A percentile compares a stretch with the other conserved stretches of the same genome.
phyloP scores from a whole-genome alignment of 1,139 yeast genomes.

The Saccharomyces hybrid region DNA sequence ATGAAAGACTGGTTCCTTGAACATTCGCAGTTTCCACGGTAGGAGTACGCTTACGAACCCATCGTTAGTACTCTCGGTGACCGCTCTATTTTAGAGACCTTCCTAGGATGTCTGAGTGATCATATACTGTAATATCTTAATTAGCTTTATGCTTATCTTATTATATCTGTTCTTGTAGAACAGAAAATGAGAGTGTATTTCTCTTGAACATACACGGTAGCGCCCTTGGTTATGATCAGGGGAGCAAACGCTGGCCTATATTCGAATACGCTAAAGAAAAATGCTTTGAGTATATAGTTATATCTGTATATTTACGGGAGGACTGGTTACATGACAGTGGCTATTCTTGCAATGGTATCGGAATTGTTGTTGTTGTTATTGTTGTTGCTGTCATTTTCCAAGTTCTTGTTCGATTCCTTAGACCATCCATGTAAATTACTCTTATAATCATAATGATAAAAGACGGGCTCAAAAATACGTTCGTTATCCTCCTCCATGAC shows the following conservation, averaged over 20 bases:
- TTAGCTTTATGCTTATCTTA: background rate
- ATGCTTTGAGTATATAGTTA: background rate
- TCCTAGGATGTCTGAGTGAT: slow-evolving; percentile 56
- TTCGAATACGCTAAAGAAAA: background rate
- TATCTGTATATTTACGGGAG: background rate
- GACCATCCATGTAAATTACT: slow-evolving; percentile 32
- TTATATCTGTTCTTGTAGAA: no score
- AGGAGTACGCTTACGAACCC: slow-evolving; percentile 77
- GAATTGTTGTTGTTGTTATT: slow-evolving; percentile 5
- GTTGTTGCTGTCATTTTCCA: background rate
- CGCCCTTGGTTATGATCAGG: no score
- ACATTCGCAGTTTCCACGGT: slow-evolving; percentile 97
- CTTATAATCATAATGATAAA: slow-evolving; percentile 28
- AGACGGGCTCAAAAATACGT: slow-evolving; percentile 31
- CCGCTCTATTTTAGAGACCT: slow-evolving; percentile 52
- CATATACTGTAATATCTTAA: slow-evolving; percentile 5
- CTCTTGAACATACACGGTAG: no score
- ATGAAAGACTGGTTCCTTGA: slow-evolving; percentile 57
- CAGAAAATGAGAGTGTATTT: no score
- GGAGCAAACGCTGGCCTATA: background rate
- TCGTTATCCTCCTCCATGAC: slow-evolving; percentile 27
- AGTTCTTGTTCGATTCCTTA: slow-evolving; percentile 6
- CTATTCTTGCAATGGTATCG: slow-evolving; percentile 19
- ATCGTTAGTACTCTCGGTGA: slow-evolving; percentile 72
- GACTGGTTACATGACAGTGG: slow-evolving; percentile 11